Conservation (phyloP, 768 basidiomycete genomes). For the Tylopilus cervinicoccineus region DNA sequence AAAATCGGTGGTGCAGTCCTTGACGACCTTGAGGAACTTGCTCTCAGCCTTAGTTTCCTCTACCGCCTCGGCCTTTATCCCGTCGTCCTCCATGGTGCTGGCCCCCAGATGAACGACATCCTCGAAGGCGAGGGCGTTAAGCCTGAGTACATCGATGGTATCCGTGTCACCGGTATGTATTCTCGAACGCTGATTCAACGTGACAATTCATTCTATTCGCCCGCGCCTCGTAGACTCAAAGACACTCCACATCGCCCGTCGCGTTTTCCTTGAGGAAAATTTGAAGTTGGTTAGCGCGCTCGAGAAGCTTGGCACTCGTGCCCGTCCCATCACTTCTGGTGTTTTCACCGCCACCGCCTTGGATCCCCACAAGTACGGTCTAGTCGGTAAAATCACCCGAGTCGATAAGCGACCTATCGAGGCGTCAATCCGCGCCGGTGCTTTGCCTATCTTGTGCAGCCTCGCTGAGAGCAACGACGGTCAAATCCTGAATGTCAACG, state of each 20-base stretch:
- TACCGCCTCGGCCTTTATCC: slow-evolving; percentile 98
- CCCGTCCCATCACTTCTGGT: slow-evolving; percentile 95
- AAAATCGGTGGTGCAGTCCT: slow-evolving; percentile 97
- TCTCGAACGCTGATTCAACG: not conserved
- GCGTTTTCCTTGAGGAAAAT: slow-evolving; percentile 97
- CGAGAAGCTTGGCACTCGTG: slow-evolving; percentile 92
- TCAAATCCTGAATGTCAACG: slow-evolving; percentile 99
- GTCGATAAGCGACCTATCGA: slow-evolving; percentile 97
- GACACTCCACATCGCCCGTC: slow-evolving; percentile 90
- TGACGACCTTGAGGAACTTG: slow-evolving; percentile 88
- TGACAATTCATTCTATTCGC: not conserved
- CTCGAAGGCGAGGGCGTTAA: slow-evolving; percentile 90
- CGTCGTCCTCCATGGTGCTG: slow-evolving; percentile 93
- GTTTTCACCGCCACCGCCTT: slow-evolving; percentile 98
- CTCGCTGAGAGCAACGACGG: slow-evolving; percentile 93
- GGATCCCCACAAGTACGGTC: slow-evolving; percentile 89
- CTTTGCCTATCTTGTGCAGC: slow-evolving; percentile 92
- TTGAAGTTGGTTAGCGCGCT: slow-evolving; percentile 90
- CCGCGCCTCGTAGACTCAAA: slow-evolving; percentile 62
- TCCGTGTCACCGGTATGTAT: slow-evolving; percentile 85
- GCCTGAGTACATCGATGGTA: slow-evolving; percentile 97
- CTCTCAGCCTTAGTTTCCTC: slow-evolving; percentile 92
- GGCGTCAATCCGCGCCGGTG: slow-evolving; percentile 93
- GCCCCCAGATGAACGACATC: slow-evolving; percentile 92
- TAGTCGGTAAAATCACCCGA: slow-evolving; percentile 92